phyloP scores from a whole-genome alignment of 306 rosid genomes.

The Begonia peltatifolia region DNA sequence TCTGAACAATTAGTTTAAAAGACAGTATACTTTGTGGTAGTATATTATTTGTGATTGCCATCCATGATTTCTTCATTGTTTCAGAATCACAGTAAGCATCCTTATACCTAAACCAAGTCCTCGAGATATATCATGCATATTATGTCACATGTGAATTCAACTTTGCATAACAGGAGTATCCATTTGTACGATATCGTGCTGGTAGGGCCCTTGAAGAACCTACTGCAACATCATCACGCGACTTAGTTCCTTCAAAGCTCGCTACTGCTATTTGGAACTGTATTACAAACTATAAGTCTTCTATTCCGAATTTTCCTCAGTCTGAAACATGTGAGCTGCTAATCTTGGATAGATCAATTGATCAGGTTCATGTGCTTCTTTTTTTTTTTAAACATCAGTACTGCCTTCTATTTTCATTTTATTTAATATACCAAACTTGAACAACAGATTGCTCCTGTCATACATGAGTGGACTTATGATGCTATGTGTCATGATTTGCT shows the following conservation, averaged over 20 bases:
- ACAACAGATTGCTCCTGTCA: conserved; percentile 78
- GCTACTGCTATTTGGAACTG: conserved; percentile 63
- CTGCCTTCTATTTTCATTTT: conserved; percentile 12
- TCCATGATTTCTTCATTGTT: too few species aligned
- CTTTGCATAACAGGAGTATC: conserved; percentile 42
- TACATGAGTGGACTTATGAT: conserved; percentile 98
- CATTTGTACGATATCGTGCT: conserved; percentile 48
- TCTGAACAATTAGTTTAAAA: too few species aligned
- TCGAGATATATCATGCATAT: neutral
- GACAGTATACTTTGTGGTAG: too few species aligned
- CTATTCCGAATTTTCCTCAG: conserved; percentile 71
- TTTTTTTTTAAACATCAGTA: neutral
- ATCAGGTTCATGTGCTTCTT: conserved; percentile 49
- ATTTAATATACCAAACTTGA: conserved; percentile 10
- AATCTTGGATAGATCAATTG: conserved; percentile 81
- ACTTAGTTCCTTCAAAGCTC: conserved; percentile 56
- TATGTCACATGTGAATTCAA: neutral
- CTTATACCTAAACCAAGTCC: neutral
- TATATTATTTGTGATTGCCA: too few species aligned
- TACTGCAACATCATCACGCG: conserved; percentile 23
- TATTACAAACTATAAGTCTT: conserved; percentile 58
- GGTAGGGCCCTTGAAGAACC: conserved; percentile 42
- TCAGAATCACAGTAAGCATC: too few species aligned
- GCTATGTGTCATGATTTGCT: conserved; percentile 91
- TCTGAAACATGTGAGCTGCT: conserved; percentile 80